Evolutionary conservation across 1,284 basidiomycete species (phyloP), one percentile per base, ranked within the genome.

Genomic region (Sphaerobolus stellatus): DNA sequence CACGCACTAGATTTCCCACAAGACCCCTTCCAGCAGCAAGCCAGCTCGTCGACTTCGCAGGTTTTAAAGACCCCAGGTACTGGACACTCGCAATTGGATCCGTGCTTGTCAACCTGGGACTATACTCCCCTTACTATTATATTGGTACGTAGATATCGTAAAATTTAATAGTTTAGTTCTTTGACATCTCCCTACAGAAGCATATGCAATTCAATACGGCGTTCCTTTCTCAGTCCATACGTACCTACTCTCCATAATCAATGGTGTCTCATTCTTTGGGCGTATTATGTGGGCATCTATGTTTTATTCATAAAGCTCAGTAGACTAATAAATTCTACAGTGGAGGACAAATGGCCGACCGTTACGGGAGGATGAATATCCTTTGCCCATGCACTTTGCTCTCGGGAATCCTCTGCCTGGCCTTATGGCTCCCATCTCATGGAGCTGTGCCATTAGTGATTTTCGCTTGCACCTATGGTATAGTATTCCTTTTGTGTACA

Each of bases 141-240:
- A 72, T 48, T 60, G 73, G 54, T 71, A 61, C 7, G 69, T 58
- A 14, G n/a, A 13, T 27, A 22, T 29, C 20, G 16, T 14, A 43
- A 43, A 20, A 25, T 4, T 43, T 6, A 20, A 13, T n/a, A n/a
- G n/a, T n/a, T n/a, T n/a, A n/a, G n/a, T n/a, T n/a, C n/a, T n/a
- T n/a, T n/a, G n/a, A 45, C 81, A 79, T 63, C 83, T 85, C 64
- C 87, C 81, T 69, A 78, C 87, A 50, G 74, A 79, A 29, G 72
- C 76, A 43, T 86, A 80, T 64, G 72, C 72, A 67, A 47, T 64
- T 74, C 54, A 64, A 66, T 58, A 63, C 30, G 59, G 58, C 28
- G 66, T 78, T 27, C 58, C 72, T 9, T 58, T 74, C 2, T 59
- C 67, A 29, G 67, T 68, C 30, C 71, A 76, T 1, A 79, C 82